Percentiles rank a stretch among this genome's conserved stretches.
phyloP scores from a whole-genome alignment of 306 rosid genomes.

The Purshia tridentata region DNA sequence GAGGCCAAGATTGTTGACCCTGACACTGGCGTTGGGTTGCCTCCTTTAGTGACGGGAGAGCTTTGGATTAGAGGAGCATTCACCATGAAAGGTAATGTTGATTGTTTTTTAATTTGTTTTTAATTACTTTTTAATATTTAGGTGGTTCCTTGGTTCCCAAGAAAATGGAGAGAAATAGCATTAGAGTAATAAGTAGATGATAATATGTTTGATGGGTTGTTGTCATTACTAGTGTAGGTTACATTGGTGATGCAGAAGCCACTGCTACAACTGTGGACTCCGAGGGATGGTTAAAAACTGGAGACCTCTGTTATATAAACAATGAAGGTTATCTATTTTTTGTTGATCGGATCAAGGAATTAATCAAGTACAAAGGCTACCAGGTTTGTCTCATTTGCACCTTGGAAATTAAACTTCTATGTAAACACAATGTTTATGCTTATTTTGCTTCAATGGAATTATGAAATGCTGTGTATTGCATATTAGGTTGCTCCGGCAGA shows the following conservation, averaged over 20 bases:
- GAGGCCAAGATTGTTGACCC: slow-evolving; percentile 31
- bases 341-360: slow-evolving; percentile 36
- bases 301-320: slow-evolving; percentile 34
- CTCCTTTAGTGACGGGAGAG: slow-evolving; percentile 28
- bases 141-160: no score
- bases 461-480: background rate
- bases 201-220: background rate
- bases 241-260: slow-evolving; percentile 30
- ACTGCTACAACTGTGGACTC: slow-evolving; percentile 18
- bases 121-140: no score
- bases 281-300: slow-evolving; percentile 40
- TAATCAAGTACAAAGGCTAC: slow-evolving; percentile 37
- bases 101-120: background rate
- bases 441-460: background rate
- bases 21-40: slow-evolving; percentile 17
- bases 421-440: no score
- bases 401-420: background rate
- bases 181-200: background rate
- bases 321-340: slow-evolving; percentile 28
- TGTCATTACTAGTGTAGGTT: slow-evolving; percentile 15
- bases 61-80: slow-evolving; percentile 31
- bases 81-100: slow-evolving; percentile 27
- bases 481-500: slow-evolving; percentile 74
- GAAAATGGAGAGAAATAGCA: no score
- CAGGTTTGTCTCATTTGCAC: slow-evolving; percentile 21